Base-by-base conservation (phyloP, 805 yeast genomes). In the Nakazawaea wickerhamii region DNA sequence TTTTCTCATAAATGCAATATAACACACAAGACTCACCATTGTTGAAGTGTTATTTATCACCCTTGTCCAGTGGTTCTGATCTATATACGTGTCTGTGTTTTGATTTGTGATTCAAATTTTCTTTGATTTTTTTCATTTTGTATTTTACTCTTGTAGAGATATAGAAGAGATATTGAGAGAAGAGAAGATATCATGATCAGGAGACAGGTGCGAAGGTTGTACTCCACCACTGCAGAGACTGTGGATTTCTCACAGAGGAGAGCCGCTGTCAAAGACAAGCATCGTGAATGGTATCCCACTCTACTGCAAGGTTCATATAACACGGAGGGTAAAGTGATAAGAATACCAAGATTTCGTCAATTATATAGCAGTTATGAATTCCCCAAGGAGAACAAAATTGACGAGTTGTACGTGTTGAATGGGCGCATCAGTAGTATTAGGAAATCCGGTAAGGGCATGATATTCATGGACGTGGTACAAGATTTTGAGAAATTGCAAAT, bases 401-500 rank as follows among this genome's bases (percentile, higher is more conserved):
- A 63, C 4, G 48, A 50, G 3, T 19, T 47, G 0, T 50, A 50
- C 34, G 46, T 55, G 4, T 48, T 72, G 7, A 73, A 77, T 47
- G 96, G 95, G 0, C 73, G 80, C 41, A 68, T 87, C 6, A 44
- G 42, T 2, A 64, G 76, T 17, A 69, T 87, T 0, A 59, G 96
- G 30, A 71, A 67, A 40, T 69, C 89, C 0, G 88, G 95, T 1
- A 80, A 74, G 50, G 83, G 81, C 1, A 71, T 86, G 63, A 60
- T 74, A 31, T 87, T 87, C 52, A 52, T 86, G 19, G 96, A 87
- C 55, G 31, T 87, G 2, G 53, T 65, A 0, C 91, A 84, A 51
- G 91, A 84, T 52, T 68, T 61, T 30, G 38, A 47, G 1, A 68
- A 68, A 49, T 59, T 87, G 2, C 96, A 87, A 56, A 51, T 84